Base-by-base conservation (phyloP, 768 basidiomycete species). In the Mycena crocata region DNA sequence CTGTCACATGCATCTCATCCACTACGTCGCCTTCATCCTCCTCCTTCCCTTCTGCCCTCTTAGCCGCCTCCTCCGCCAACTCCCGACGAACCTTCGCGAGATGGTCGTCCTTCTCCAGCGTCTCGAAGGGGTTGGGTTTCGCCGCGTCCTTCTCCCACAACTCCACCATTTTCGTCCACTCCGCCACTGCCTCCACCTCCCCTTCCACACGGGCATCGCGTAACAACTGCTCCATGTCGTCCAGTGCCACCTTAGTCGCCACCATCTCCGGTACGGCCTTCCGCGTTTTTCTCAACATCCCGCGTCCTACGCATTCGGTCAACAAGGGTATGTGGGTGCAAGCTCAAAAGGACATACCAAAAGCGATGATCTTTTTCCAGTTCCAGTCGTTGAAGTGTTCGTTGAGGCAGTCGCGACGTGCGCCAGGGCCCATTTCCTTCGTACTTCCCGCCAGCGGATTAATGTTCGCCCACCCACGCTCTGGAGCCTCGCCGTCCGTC, bases 351-450 rank as follows among this genome's bases (percentile, higher is more conserved):
- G n/a, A n/a, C n/a, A 28, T 26, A 48, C n/a, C 57, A 9, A 32
- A 32, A 8, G 26, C 55, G 14, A 56, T 21, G 30, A 56, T 40
- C 51, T 52, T 52, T 24, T 52, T 52, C 31, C 35, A 32, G 46
- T 48, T 48, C 46, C 46, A 48, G 24, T 51, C 50, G 32, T 51
- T 51, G 21, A 51, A 51, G 32, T 51, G 50, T 31, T 51, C 32
- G 17, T 51, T n/a, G n/a, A 51, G 50, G 24, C 24, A 13, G 24
- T 48, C 46, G 8, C 46, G 24, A 5, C 24, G 24, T 6, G 46
- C 46, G 10, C 50, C 50, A 30, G 50, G 50, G 19, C 50, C 50
- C 50, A 51, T 51, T 23, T 51, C 50, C 31, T 51, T 51, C 24
- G 50, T 51, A n/a, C 32, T 51, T 3, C 30, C 32, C 19, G 49